Base-by-base conservation (phyloP, 331 rosid genomes). In the Ulmus americana region DNA sequence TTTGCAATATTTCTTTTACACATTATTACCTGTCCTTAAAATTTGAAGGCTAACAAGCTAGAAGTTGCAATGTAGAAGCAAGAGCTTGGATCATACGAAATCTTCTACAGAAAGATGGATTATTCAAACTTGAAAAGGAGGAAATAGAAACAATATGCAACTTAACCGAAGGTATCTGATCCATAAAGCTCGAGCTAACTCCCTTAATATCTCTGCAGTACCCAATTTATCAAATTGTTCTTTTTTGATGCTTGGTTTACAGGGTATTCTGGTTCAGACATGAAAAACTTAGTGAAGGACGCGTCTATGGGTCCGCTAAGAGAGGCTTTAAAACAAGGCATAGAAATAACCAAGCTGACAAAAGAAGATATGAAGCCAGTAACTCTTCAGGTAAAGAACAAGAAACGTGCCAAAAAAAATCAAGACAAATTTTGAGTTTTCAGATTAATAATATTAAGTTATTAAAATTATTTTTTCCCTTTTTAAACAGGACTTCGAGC, bases 301-400 rank as follows among this genome's bases (percentile, higher is more conserved):
- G 97, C 98, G 59, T 85, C 95, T 22, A 82, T 92, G 97, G 98
- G 98, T 55, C 98, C 98, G 53, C 80, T 92, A n/a, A 85, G 98
- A 74, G 91, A 94, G 67, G 95, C 90, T 70, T 61, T 94, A 48
- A 79, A 22, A 49, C 86, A 77, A 75, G 98, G 97, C 62, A 79
- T 80, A 59, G 88, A 89, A 55, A 85, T 94, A 55, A 70, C 84
- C 8, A 74, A 72, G 64, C 79, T 94, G 67, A 80, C 79, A 54
- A 89, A 82, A 78, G 97, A 89, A 50, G 95, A 87, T 72, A 85
- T 87, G 88, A 82, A 88, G 57, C 79, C 91, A 6, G 95, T 85
- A 62, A 84, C 82, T 43, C 89, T 89, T 52, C 55, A 82, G 95
- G 98, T 94, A 74, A 71, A 39, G 65, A 44, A 42, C 38, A 28